phyloP scores from a whole-genome alignment of 805 yeast species.

The Suhomyces vadensis region DNA sequence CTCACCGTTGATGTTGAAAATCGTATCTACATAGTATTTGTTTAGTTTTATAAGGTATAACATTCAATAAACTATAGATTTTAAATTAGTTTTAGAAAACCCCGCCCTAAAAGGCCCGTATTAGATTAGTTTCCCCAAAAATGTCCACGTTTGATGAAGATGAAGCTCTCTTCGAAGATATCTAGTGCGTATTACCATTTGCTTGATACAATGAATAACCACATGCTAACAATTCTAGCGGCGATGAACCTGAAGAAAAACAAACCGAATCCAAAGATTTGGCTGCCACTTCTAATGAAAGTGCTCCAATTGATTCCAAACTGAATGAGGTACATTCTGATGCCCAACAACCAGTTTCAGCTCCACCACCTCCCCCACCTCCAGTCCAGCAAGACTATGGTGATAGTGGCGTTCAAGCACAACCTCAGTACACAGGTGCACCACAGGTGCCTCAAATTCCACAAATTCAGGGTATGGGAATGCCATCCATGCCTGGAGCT shows the following conservation, averaged over 20 bases:
- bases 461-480: too few relatives aligned
- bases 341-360: background rate
- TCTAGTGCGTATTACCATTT: conserved; percentile 50
- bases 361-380: conserved; percentile 9
- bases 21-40: conserved; percentile 13
- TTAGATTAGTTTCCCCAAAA: background rate
- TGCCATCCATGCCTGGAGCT: conserved; percentile 15
- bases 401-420: background rate
- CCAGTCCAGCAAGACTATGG: conserved; percentile 3
- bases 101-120: conserved; percentile 2
- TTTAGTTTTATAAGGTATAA: conserved; percentile 23
- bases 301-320: background rate
- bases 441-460: conserved; percentile 8
- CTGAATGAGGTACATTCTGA: background rate
- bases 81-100: conserved; percentile 4
- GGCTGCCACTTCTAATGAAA: conserved; percentile 6
- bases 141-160: conserved; percentile 69
- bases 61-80: conserved; percentile 19
- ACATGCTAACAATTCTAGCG: conserved; percentile 12
- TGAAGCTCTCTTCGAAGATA: conserved; percentile 91
- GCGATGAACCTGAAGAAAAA: conserved; percentile 12
- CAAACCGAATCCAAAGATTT: background rate
- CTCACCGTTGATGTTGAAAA: background rate
- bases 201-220: background rate
- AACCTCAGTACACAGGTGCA: too few relatives aligned